A percentile compares a stretch with the other conserved stretches of the same genome.
Conservation (phyloP, 202 grass and related monocot genomes). For the Setaria viridis region DNA sequence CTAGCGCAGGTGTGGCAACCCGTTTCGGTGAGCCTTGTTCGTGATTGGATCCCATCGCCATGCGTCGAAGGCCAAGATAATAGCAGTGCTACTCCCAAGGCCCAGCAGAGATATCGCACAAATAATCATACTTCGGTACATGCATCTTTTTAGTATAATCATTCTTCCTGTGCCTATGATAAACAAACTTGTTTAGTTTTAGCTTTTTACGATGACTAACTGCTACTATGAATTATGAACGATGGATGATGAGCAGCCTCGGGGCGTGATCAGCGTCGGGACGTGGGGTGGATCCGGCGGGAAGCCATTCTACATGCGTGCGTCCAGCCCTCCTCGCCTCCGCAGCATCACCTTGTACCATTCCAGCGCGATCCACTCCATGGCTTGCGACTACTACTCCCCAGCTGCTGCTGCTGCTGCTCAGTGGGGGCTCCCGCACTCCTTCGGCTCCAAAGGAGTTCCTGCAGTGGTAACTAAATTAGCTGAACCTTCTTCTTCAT, state of each 20-base stretch:
- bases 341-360: conserved; percentile 21
- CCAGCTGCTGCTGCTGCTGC: neutral
- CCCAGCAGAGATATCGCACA: neutral
- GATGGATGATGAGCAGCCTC: no score
- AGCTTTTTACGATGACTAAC: no score
- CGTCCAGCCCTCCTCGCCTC: neutral
- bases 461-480: no score
- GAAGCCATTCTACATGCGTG: conserved; percentile 5
- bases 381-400: neutral
- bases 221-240: no score
- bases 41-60: no score
- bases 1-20: no score
- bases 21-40: no score
- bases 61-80: neutral
- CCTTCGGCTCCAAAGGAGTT: neutral
- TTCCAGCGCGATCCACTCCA: conserved; percentile 17
- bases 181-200: no score
- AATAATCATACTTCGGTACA: neutral
- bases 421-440: neutral
- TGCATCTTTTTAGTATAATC: no score
- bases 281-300: neutral
- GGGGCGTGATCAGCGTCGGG: neutral
- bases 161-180: no score
- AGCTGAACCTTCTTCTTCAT: no score
- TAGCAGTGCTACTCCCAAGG: neutral